Evolutionary conservation across 495 filamentous ascomycete genomes (phyloP).

Genomic region (Hamigera avellanea): DNA sequence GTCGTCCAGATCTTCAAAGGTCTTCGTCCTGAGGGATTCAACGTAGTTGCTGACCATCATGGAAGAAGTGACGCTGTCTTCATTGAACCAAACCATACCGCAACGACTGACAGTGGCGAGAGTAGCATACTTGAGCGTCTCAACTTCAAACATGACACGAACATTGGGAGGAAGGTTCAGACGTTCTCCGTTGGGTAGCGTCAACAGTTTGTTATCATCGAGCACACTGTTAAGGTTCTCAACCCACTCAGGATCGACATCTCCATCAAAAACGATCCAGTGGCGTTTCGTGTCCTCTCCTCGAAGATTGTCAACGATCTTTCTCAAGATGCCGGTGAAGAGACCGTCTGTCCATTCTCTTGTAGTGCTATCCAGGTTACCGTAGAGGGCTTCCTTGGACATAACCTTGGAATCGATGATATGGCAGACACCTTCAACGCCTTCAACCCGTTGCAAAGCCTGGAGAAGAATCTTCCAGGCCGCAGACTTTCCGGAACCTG

Average conservation of each 20-base stretch:
- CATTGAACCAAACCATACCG: conserved; percentile 99
- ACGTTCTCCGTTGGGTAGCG: conserved; percentile 93
- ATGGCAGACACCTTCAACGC: conserved; percentile 86
- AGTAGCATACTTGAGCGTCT: conserved; percentile 95
- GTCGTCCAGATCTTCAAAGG: conserved; percentile 91
- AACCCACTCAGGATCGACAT: conserved; percentile 98
- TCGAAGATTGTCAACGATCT: conserved; percentile 97
- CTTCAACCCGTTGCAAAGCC: conserved; percentile 82
- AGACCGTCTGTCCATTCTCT: conserved; percentile 97
- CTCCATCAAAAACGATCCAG: conserved; percentile 98
- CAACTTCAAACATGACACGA: conserved; percentile 98
- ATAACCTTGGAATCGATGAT: conserved; percentile 99
- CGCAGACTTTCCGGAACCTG: conserved; percentile 87
- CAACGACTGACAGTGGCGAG: conserved; percentile 96
- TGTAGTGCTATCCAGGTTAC: conserved; percentile 89
- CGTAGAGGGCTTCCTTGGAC: conserved; percentile 96
- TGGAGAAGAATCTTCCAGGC: conserved; percentile 93
- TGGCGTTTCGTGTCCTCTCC: conserved; percentile 93
- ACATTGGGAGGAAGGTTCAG: conserved; percentile 89
- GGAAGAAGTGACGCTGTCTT: conserved; percentile 81
- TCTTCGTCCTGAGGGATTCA: conserved; percentile 61
- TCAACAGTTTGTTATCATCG: conserved; percentile 96
- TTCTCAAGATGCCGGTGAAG: conserved; percentile 94
- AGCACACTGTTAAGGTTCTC: conserved; percentile 99
- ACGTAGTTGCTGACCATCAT: conserved; percentile 95